Evolutionary conservation across 148 eudicot genomes (phyloP).

Genomic region (Camellia japonica): DNA sequence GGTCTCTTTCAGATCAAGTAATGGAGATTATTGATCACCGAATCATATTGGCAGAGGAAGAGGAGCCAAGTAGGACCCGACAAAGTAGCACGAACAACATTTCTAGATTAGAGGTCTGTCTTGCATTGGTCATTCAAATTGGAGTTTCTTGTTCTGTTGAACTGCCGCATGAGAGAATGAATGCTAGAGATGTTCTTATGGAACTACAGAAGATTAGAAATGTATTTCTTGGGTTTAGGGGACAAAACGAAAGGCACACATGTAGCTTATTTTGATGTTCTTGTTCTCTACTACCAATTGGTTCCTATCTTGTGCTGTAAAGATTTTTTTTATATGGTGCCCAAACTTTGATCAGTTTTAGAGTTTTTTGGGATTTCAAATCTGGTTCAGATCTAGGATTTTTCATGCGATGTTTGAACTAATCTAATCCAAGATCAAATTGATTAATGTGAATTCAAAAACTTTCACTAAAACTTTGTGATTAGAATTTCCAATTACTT

Average conservation of each 20-base stretch:
- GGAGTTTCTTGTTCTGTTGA: constrained; percentile 17
- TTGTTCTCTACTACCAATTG: neutral
- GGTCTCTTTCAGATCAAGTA: constrained; percentile 8
- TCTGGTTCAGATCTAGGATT: too few relatives aligned
- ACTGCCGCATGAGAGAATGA: constrained; percentile 19
- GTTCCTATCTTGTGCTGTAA: too few relatives aligned
- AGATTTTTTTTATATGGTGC: too few relatives aligned
- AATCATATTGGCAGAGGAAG: neutral
- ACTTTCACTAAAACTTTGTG: too few relatives aligned
- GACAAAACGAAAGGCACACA: neutral
- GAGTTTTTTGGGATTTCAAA: too few relatives aligned
- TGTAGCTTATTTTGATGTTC: neutral
- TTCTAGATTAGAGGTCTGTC: neutral
- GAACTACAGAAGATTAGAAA: constrained; percentile 9
- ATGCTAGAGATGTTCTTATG: constrained; percentile 1
- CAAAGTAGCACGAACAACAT: neutral
- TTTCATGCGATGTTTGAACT: too few relatives aligned
- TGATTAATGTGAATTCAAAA: too few relatives aligned
- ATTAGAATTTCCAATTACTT: neutral
- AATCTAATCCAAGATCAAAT: too few relatives aligned
- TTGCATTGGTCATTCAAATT: constrained; percentile 12
- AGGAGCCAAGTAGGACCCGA: too few relatives aligned
- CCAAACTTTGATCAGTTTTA: too few relatives aligned
- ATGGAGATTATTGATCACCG: constrained; percentile 12
- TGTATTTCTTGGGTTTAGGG: neutral